Evolutionary conservation across 2,329 filamentous ascomycete genomes (phyloP).

Genomic region (Colletotrichum sp.): DNA sequence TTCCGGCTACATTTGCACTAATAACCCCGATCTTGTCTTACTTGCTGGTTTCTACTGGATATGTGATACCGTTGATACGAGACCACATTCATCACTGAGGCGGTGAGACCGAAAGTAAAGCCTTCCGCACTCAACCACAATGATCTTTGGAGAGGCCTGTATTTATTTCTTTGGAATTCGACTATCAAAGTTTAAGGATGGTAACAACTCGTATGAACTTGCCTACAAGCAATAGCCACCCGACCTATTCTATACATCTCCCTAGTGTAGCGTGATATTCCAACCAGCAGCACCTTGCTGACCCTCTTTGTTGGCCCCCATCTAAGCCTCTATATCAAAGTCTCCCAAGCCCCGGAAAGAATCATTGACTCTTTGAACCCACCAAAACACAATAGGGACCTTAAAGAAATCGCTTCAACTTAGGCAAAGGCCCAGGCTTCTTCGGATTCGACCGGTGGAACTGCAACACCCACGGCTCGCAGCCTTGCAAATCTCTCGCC

Average conservation of each 20-base stretch:
- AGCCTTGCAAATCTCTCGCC: slow-evolving; percentile 8
- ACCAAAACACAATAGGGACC: background rate
- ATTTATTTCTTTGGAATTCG: background rate
- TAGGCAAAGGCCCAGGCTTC: background rate
- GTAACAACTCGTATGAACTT: too few relatives aligned
- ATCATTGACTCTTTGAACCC: background rate
- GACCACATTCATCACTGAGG: background rate
- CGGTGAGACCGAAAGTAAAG: background rate
- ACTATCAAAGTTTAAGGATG: background rate
- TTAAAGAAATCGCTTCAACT: background rate
- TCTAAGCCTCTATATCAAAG: background rate
- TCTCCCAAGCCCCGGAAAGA: background rate
- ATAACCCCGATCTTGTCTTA: background rate
- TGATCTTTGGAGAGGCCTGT: background rate
- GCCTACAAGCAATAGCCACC: too few relatives aligned
- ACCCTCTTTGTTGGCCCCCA: background rate
- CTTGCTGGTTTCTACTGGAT: background rate
- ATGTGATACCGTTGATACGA: background rate
- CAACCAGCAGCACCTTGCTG: background rate
- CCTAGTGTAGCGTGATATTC: background rate
- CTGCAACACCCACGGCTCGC: slow-evolving; percentile 9
- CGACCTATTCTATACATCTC: background rate
- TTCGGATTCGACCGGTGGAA: background rate
- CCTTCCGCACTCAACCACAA: background rate
- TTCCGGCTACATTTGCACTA: background rate